phyloP scores from a whole-genome alignment of 345 rosid species.

The Isatis tinctoria region DNA sequence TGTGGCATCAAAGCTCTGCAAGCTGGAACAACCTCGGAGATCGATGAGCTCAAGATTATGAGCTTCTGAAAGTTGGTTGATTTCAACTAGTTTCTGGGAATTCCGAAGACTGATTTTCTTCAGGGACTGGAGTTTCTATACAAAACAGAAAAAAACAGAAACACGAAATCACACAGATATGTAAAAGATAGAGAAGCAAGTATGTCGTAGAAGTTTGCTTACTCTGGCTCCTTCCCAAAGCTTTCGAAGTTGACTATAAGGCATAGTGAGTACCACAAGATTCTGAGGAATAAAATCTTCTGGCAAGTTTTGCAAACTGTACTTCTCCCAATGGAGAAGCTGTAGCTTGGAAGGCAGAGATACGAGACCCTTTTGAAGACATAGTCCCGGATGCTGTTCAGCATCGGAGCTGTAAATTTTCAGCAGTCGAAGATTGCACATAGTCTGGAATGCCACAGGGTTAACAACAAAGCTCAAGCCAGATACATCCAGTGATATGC shows the following conservation, averaged over 20 bases:
- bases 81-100: neutral
- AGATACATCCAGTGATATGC: constrained; percentile 7
- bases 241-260: no score
- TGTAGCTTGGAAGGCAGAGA: neutral
- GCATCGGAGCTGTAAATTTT: neutral
- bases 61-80: neutral
- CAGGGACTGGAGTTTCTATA: neutral
- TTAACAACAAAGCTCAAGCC: neutral
- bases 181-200: neutral
- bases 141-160: neutral
- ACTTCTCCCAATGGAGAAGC: neutral
- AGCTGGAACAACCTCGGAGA: neutral
- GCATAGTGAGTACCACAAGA: no score
- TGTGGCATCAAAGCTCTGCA: constrained; percentile 1
- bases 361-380: neutral
- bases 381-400: neutral
- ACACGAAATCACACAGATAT: neutral
- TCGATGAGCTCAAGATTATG: neutral
- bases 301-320: no score
- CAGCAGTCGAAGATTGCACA: constrained; percentile 10
- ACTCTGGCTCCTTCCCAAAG: no score
- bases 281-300: no score
- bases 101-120: constrained; percentile 2
- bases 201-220: no score
- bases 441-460: neutral